Evolutionary conservation across 2,329 filamentous ascomycete species (phyloP).

Genomic region (Calonectria henricotiae): DNA sequence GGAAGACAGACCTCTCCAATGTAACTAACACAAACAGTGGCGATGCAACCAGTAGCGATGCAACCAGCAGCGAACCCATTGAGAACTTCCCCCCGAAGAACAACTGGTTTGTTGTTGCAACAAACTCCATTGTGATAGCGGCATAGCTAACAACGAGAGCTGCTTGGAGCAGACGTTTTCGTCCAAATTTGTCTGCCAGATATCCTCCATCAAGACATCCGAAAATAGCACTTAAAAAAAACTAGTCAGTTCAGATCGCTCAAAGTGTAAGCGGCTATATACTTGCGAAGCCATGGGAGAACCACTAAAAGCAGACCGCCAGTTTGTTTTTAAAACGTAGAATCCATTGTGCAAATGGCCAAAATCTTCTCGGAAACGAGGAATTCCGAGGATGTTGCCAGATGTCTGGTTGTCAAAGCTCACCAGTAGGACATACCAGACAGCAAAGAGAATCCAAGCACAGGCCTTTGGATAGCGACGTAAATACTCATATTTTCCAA

Average conservation of each 20-base stretch:
- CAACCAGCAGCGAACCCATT: conserved; percentile 59
- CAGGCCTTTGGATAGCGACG: conserved; percentile 46
- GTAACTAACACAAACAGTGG: conserved; percentile 52
- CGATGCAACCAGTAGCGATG: conserved; percentile 54
- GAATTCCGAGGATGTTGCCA: conserved; percentile 62
- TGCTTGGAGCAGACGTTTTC: conserved; percentile 55
- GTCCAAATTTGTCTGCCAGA: conserved; percentile 58
- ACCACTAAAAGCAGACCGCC: conserved; percentile 64
- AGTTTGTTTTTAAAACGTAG: conserved; percentile 61
- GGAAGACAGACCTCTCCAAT: conserved; percentile 53
- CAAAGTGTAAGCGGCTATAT: neutral
- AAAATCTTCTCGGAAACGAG: conserved; percentile 64
- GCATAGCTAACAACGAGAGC: conserved; percentile 58
- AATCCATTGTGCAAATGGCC: conserved; percentile 56
- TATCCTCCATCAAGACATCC: conserved; percentile 56
- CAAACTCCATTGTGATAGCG: conserved; percentile 61
- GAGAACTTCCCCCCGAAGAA: conserved; percentile 63
- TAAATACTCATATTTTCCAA: conserved; percentile 46
- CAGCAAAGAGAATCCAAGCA: conserved; percentile 59
- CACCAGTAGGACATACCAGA: conserved; percentile 61
- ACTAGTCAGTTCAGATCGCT: too few species aligned
- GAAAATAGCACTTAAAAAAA: conserved; percentile 41
- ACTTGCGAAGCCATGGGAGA: conserved; percentile 60
- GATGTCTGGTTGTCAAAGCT: conserved; percentile 62
- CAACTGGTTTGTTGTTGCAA: conserved; percentile 59